Percentiles rank a stretch among this genome's conserved stretches.
phyloP scores from a whole-genome alignment of 768 basidiomycete genomes.

The Crassisporium funariophilum region DNA sequence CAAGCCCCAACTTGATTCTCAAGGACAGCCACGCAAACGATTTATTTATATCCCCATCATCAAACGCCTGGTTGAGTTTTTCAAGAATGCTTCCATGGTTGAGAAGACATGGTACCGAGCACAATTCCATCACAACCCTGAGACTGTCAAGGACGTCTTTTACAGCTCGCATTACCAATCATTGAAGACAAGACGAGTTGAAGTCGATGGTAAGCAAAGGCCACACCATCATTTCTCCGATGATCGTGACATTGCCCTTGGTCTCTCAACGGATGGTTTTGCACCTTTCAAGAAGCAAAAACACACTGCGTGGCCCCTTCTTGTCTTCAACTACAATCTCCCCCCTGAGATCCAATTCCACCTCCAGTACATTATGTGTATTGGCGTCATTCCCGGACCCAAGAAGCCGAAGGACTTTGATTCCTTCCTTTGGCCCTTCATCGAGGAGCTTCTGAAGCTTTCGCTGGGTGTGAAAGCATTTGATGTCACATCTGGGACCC shows the following conservation, averaged over 20 bases:
- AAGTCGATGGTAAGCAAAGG: slow-evolving; percentile 15
- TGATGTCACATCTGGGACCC: no score
- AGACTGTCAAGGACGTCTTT: slow-evolving; percentile 34
- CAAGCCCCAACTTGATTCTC: slow-evolving; percentile 8
- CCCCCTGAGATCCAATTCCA: slow-evolving; percentile 38
- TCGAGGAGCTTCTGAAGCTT: slow-evolving; percentile 35
- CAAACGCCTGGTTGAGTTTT: slow-evolving; percentile 21
- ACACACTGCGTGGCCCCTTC: slow-evolving; percentile 40
- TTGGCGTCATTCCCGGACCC: slow-evolving; percentile 47
- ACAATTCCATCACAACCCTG: slow-evolving; percentile 18
- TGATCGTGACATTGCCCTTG: slow-evolving; percentile 41
- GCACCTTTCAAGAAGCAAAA: slow-evolving; percentile 32
- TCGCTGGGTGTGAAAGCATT: no score
- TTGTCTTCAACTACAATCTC: slow-evolving; percentile 45
- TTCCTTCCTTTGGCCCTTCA: slow-evolving; percentile 39
- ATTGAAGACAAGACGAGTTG: slow-evolving; percentile 22
- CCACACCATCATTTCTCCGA: slow-evolving; percentile 36
- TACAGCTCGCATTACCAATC: slow-evolving; percentile 32
- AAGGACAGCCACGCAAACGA: slow-evolving; percentile 22
- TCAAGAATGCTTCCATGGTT: slow-evolving; percentile 16
- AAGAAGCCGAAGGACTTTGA: slow-evolving; percentile 37
- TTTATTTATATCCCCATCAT: slow-evolving; percentile 40
- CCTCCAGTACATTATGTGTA: slow-evolving; percentile 30
- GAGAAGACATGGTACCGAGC: slow-evolving; percentile 25
- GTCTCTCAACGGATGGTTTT: slow-evolving; percentile 44